phyloP scores from a whole-genome alignment of 2,329 filamentous ascomycete species.

The Ophiostoma pallidulum region DNA sequence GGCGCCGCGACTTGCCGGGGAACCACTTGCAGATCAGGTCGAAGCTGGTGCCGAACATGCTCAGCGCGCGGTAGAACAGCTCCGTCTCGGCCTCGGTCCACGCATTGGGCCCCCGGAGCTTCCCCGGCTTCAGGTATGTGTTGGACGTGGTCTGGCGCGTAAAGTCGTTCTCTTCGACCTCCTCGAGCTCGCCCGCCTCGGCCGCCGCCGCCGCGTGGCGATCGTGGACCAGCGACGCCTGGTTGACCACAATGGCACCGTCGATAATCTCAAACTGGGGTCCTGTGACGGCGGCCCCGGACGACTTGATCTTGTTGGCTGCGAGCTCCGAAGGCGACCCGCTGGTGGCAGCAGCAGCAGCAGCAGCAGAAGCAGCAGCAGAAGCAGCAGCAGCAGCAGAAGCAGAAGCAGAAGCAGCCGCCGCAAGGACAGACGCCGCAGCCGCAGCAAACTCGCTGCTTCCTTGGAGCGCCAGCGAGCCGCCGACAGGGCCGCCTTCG shows the following conservation, averaged over 20 bases:
- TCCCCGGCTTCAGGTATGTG: constrained; percentile 54
- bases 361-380: too few relatives aligned
- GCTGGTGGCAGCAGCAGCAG: too few relatives aligned
- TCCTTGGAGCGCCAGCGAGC: background rate
- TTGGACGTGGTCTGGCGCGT: constrained; percentile 60
- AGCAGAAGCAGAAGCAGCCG: too few relatives aligned
- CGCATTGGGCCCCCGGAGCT: constrained; percentile 52
- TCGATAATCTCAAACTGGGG: constrained; percentile 56
- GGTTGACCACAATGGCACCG: constrained; percentile 63
- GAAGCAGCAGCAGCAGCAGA: too few relatives aligned
- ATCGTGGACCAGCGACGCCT: constrained; percentile 58
- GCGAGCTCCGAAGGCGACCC: background rate
- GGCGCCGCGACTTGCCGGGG: constrained; percentile 57
- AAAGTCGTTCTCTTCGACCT: constrained; percentile 70
- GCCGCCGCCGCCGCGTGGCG: constrained; percentile 53
- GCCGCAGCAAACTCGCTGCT: constrained; percentile 8
- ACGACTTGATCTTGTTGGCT: background rate
- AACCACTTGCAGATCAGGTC: constrained; percentile 72
- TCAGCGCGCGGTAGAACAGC: constrained; percentile 64
- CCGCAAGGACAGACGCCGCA: constrained; percentile 11
- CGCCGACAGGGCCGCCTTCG: background rate
- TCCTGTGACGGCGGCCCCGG: constrained; percentile 26
- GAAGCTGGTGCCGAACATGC: constrained; percentile 76
- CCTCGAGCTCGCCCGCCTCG: constrained; percentile 43
- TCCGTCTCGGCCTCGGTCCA: constrained; percentile 67